Evolutionary conservation across 257 asterid genomes (phyloP).

Genomic region (Nicotiana undulata): DNA sequence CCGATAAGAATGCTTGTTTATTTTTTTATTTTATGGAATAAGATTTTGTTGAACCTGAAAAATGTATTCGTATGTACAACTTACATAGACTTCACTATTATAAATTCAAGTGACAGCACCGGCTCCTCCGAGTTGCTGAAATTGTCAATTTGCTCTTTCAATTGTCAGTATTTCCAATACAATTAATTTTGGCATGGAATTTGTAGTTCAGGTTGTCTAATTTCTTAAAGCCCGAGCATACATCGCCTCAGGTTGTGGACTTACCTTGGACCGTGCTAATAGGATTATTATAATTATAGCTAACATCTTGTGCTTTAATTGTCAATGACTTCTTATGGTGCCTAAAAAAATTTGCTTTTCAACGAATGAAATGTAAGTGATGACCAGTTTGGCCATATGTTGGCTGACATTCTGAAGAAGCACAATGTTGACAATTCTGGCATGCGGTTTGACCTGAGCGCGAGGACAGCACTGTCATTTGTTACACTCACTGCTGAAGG

Average conservation of each 20-base stretch:
- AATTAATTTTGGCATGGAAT: too few species aligned
- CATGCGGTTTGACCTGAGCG: conserved; percentile 61
- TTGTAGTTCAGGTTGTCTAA: too few species aligned
- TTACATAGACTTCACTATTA: too few species aligned
- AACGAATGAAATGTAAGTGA: conserved; percentile 20
- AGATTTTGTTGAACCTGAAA: too few species aligned
- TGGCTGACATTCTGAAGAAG: conserved; percentile 62
- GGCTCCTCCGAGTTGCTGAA: not conserved
- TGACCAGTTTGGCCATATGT: conserved; percentile 84
- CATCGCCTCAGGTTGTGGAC: not conserved
- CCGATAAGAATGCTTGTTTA: not conserved
- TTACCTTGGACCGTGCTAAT: not conserved
- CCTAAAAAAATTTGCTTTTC: not conserved
- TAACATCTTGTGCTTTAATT: not conserved
- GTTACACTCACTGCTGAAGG: conserved; percentile 81
- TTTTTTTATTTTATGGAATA: not conserved
- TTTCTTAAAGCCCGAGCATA: too few species aligned
- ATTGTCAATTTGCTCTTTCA: not conserved
- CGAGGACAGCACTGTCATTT: conserved; percentile 86
- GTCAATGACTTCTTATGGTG: not conserved
- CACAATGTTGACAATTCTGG: conserved; percentile 75
- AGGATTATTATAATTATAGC: too few species aligned
- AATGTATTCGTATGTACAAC: too few species aligned
- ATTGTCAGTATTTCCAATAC: too few species aligned
- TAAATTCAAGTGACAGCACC: too few species aligned